phyloP scores from a whole-genome alignment of 805 yeast species.

The Yamadazyma endophytica region DNA sequence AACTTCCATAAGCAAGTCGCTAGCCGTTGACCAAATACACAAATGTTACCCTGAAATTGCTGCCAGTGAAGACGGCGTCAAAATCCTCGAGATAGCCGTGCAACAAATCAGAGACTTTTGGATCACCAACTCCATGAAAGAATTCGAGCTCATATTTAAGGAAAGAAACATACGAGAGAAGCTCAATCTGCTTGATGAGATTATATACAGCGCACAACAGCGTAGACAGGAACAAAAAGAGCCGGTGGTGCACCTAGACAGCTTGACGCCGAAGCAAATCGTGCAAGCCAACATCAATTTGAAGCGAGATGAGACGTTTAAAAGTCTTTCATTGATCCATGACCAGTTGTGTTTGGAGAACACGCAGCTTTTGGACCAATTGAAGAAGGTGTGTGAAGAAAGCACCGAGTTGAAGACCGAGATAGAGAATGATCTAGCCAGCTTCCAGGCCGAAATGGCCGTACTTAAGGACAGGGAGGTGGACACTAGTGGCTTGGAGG shows the following conservation, averaged over 20 bases:
- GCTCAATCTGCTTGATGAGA: conserved; percentile 45
- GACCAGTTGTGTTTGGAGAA: conserved; percentile 35
- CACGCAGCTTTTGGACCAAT: conserved; percentile 19
- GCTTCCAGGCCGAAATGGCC: too few relatives aligned
- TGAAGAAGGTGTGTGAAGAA: conserved; percentile 16
- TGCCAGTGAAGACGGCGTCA: conserved; percentile 40
- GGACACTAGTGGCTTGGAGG: too few relatives aligned
- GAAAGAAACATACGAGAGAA: conserved; percentile 44
- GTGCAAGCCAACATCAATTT: conserved; percentile 25
- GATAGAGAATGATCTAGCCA: too few relatives aligned
- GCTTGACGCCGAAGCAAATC: conserved; percentile 26
- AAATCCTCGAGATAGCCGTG: conserved; percentile 44
- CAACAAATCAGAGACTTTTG: conserved; percentile 51
- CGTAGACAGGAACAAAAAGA: conserved; percentile 16
- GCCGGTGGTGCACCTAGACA: conserved; percentile 23
- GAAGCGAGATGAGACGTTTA: conserved; percentile 18
- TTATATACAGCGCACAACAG: conserved; percentile 39
- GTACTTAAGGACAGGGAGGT: too few relatives aligned
- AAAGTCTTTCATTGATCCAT: conserved; percentile 28
- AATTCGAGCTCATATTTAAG: conserved; percentile 49
- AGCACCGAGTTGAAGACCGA: conserved; percentile 18
- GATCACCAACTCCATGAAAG: conserved; percentile 45
- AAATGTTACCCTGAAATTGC: conserved; percentile 55
- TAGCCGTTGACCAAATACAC: conserved; percentile 47
- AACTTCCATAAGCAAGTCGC: conserved; percentile 45